These are phyloP conservation scores for Fragaria vesca DNA, from an alignment of 306 rosid species.

Conservation along the genomic window DNA sequence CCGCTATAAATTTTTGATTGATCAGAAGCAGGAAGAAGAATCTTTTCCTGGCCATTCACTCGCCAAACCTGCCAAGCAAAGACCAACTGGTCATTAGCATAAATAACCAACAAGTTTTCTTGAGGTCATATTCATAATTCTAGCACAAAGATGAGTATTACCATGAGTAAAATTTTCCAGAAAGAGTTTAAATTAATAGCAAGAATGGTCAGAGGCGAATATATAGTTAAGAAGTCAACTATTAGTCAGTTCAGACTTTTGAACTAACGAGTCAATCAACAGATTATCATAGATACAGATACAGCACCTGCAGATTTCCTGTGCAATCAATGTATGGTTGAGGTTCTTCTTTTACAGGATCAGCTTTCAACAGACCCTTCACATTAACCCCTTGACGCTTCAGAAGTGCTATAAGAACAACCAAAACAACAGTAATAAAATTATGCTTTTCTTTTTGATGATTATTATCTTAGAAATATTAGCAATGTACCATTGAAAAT, in stretches of 20 bases:
- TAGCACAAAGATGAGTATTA: neutral
- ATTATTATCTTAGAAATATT: neutral
- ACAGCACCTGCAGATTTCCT: conserved; percentile 82
- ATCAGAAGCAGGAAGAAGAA: conserved; percentile 68
- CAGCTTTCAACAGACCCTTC: conserved; percentile 91
- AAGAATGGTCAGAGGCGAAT: neutral
- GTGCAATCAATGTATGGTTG: conserved; percentile 93
- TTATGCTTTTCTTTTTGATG: conserved; percentile 8
- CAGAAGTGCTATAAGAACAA: conserved; percentile 71
- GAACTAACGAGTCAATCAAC: conserved; percentile 20
- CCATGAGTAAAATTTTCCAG: neutral
- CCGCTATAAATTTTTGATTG: conserved; percentile 90
- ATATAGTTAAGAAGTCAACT: neutral
- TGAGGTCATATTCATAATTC: conserved; percentile 9
- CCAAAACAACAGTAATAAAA: conserved; percentile 24
- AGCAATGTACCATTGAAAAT: conserved; percentile 17
- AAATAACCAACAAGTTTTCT: conserved; percentile 13
- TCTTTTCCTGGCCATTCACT: conserved; percentile 75
- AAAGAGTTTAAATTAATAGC: neutral
- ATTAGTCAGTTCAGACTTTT: conserved; percentile 8
- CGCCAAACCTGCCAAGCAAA: conserved; percentile 78
- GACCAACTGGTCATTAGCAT: conserved; percentile 33
- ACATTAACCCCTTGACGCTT: conserved; percentile 97
- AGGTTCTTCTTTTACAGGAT: conserved; percentile 92
- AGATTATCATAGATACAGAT: conserved; percentile 16